Percentiles rank a stretch among this genome's conserved stretches.
These are phyloP conservation scores for Oryza brachyantha DNA, from an alignment of 176 grass and related monocot genomes.

Conservation along the genomic window DNA sequence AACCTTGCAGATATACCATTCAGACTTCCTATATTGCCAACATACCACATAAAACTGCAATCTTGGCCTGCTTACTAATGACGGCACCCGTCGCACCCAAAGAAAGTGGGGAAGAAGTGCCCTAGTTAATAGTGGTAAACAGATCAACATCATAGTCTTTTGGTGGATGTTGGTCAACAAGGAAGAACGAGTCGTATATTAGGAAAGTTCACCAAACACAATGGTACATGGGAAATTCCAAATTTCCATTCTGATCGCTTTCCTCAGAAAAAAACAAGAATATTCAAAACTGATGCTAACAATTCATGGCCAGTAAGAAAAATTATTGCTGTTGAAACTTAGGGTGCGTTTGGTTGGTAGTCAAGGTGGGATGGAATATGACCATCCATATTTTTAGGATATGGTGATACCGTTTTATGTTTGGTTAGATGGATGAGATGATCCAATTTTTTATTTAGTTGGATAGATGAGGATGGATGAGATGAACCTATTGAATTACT, in stretches of 20 bases:
- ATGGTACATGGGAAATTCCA: neutral
- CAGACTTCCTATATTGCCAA: constrained; percentile 6
- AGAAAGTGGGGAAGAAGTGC: neutral
- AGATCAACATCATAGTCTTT: neutral
- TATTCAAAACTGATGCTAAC: neutral
- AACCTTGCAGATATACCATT: neutral
- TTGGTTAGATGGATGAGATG: too few relatives aligned
- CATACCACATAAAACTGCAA: neutral
- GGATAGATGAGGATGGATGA: too few relatives aligned
- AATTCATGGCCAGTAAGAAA: neutral
- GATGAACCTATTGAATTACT: too few relatives aligned
- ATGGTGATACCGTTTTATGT: too few relatives aligned
- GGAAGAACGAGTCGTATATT: neutral
- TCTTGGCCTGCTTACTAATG: neutral
- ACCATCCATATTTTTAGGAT: too few relatives aligned
- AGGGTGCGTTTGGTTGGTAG: too few relatives aligned
- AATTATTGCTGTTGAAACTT: neutral
- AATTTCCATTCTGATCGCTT: neutral
- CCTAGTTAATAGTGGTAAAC: neutral
- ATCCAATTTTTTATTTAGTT: too few relatives aligned
- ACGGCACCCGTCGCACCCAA: neutral
- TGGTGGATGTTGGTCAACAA: neutral
- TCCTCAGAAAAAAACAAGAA: neutral
- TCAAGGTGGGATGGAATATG: too few relatives aligned
- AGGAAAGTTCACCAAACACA: neutral